Evolutionary conservation across 441 rosid species (phyloP).

Genomic region (Biscutella laevigata): DNA sequence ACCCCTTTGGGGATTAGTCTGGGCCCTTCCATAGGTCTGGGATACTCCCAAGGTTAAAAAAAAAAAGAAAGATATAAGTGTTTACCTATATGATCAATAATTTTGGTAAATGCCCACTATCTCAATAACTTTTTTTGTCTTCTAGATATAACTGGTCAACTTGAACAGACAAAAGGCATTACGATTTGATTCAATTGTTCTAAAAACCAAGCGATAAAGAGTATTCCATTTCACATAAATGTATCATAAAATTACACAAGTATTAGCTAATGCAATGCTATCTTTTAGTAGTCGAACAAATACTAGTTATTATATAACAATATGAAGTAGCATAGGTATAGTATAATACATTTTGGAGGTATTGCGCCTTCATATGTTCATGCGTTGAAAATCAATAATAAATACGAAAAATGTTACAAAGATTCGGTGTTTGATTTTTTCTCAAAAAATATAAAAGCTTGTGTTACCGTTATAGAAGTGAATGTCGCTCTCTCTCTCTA

Average conservation of each 20-base stretch:
- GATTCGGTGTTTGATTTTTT: conserved; percentile 32
- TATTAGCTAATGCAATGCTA: background rate
- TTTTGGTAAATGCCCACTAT: conserved; percentile 23
- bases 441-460: too few species aligned
- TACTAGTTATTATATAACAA: background rate
- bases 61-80: conserved; percentile 10
- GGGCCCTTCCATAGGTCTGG: too few species aligned
- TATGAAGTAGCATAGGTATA: background rate
- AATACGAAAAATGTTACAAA: conserved; percentile 16
- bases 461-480: conserved; percentile 25
- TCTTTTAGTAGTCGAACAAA: background rate
- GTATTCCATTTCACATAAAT: background rate
- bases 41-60: too few species aligned
- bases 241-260: background rate
- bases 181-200: background rate
- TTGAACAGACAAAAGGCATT: conserved; percentile 26
- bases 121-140: conserved; percentile 13
- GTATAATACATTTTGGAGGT: background rate
- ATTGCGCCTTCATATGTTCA: conserved; percentile 12
- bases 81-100: conserved; percentile 11
- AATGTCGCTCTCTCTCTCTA: conserved; percentile 29
- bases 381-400: conserved; percentile 16
- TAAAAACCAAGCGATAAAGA: background rate
- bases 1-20: too few species aligned
- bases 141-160: conserved; percentile 19